These are phyloP conservation scores for Bipolaris victoriae DNA, from an alignment of 2,329 filamentous ascomycete genomes.

Conservation along the genomic window DNA sequence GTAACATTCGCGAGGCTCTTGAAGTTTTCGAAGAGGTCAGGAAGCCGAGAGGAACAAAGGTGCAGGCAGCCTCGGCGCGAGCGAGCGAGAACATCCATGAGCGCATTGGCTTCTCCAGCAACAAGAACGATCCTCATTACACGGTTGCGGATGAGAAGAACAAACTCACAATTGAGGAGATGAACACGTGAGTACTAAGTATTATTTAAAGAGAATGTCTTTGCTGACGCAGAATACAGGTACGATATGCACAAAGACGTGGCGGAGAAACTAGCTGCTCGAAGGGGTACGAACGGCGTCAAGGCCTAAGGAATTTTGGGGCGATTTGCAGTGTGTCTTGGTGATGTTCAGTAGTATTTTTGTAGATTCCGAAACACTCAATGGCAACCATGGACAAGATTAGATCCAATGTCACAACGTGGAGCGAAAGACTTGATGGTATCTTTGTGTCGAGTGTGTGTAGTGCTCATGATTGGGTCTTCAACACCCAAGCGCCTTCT, in stretches of 20 bases:
- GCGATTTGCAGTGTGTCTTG: not conserved
- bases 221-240: conserved; percentile 26
- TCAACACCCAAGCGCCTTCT: not conserved
- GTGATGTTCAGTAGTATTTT: not conserved
- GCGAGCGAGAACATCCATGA: conserved; percentile 51
- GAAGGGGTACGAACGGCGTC: not conserved
- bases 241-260: conserved; percentile 5
- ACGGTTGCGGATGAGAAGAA: conserved; percentile 66
- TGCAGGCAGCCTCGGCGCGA: conserved; percentile 47
- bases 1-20: conserved; percentile 42
- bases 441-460: not conserved
- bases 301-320: not conserved
- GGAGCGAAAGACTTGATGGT: not conserved
- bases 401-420: not conserved
- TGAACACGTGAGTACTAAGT: conserved; percentile 56
- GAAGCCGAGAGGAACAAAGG: conserved; percentile 47
- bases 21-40: conserved; percentile 47
- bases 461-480: not conserved
- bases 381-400: not conserved
- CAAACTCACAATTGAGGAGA: conserved; percentile 71
- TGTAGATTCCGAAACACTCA: not conserved
- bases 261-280: not conserved
- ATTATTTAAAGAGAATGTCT: not conserved
- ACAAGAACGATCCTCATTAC: conserved; percentile 63
- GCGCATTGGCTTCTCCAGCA: conserved; percentile 64